phyloP scores from a whole-genome alignment of 148 eudicot genomes.

The Camellia lanceoleosa region DNA sequence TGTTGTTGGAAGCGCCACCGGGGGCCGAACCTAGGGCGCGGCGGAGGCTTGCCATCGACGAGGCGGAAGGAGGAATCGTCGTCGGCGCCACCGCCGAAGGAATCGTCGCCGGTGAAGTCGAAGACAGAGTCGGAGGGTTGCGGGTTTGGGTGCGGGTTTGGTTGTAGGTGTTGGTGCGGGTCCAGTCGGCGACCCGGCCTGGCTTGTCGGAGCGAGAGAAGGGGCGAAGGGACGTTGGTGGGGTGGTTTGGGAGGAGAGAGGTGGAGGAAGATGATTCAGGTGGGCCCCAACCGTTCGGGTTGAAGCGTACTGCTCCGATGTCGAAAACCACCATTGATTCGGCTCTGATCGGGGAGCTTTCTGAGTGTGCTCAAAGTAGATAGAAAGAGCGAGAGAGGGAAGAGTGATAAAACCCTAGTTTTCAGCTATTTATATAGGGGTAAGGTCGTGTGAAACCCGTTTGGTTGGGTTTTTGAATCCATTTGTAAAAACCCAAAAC shows the following conservation, averaged over 20 bases:
- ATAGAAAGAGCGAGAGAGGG: too few species aligned
- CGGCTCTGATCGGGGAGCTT: neutral
- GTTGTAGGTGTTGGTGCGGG: constrained; percentile 46
- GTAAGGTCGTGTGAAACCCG: too few species aligned
- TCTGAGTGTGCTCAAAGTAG: too few species aligned
- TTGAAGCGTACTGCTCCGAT: constrained; percentile 73
- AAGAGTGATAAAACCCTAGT: too few species aligned
- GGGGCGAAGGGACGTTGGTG: constrained; percentile 62
- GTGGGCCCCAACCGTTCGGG: constrained; percentile 97
- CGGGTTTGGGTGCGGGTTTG: constrained; percentile 18
- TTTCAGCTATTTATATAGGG: too few species aligned
- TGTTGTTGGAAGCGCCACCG: constrained; percentile 75
- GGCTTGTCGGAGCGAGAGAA: constrained; percentile 73
- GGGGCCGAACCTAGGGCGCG: constrained; percentile 68
- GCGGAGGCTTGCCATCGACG: constrained; percentile 76
- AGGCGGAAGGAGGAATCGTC: constrained; percentile 75
- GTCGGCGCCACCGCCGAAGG: constrained; percentile 52
- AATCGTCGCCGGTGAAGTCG: constrained; percentile 88
- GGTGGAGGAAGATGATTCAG: constrained; percentile 44
- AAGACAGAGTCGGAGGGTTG: constrained; percentile 57
- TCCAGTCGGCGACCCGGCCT: constrained; percentile 76
- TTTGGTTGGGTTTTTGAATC: too few species aligned
- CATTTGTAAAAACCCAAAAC: too few species aligned
- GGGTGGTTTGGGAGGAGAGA: constrained; percentile 39
- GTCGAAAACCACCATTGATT: constrained; percentile 45